These are phyloP conservation scores for Macrotyloma uniflorum DNA, from an alignment of 306 rosid genomes.

Conservation along the genomic window DNA sequence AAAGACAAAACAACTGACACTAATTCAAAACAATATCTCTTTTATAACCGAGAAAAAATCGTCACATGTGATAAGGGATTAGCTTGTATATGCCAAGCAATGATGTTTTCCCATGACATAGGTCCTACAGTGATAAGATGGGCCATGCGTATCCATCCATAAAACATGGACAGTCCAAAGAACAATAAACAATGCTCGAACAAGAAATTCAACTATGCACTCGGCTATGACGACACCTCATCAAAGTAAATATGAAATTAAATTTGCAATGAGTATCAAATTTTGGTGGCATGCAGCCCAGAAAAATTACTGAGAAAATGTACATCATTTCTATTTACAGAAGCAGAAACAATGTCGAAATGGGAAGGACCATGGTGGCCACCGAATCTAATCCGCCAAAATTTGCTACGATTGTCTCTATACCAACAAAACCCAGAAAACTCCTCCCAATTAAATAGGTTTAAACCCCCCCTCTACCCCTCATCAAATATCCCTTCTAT, in stretches of 20 bases:
- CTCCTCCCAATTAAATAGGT: slow-evolving; percentile 29
- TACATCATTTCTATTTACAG: slow-evolving; percentile 31
- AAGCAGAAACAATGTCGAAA: slow-evolving; percentile 9
- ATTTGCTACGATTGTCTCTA: slow-evolving; percentile 36
- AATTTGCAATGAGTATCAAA: neutral
- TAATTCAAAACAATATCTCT: neutral
- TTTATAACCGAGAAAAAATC: neutral
- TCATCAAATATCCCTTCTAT: slow-evolving; percentile 43
- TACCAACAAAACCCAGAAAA: slow-evolving; percentile 8
- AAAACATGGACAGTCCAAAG: neutral
- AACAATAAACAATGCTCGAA: neutral
- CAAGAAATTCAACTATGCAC: neutral
- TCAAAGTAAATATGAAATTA: neutral
- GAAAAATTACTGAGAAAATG: neutral
- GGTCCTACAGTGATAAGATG: neutral
- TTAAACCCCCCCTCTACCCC: slow-evolving; percentile 26
- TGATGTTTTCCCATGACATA: slow-evolving; percentile 21
- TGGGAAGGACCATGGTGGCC: slow-evolving; percentile 23
- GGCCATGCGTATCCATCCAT: slow-evolving; percentile 18
- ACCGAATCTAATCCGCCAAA: slow-evolving; percentile 38
- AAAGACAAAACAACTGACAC: slow-evolving; percentile 10
- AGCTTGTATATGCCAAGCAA: neutral
- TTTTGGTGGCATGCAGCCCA: neutral
- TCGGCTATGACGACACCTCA: neutral
- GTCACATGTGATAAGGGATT: neutral